Base-by-base conservation (phyloP, 2,329 filamentous ascomycete genomes). In the Apiospora koreana region DNA sequence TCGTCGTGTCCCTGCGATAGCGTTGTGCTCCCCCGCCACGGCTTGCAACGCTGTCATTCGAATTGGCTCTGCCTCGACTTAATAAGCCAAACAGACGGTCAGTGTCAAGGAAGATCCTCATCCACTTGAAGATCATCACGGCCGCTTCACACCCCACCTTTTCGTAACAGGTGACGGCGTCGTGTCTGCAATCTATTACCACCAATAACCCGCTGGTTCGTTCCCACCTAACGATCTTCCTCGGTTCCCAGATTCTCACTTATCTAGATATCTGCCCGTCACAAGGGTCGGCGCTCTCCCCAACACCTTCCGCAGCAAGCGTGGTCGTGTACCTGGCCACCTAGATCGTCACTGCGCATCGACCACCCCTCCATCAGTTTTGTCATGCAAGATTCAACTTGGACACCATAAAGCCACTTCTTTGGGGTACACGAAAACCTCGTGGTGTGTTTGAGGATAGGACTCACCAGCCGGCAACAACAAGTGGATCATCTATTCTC, bases 121-220 rank as follows among this genome's bases (percentile, higher is more conserved):
- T 64, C 41, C 54, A 42, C 46, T 67, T 67, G 31, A 50, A n/a
- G 64, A 58, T 58, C 66, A 65, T 65, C 50, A 50, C 65, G 58
- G 9, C 50, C 48, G 21, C 42, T 58, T 64, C 66, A 50, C 31
- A 46, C 67, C 66, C 42, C 50, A 62, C 42, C 68, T 65, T 43
- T 45, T 70, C 31, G 65, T 69, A 28, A 42, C 50, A 66, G 68
- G 48, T 54, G 65, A 48, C 43, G 23, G 43, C 42, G 23, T 28
- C 54, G 43, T 68, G 68, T 42, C 67, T 14, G 38, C 65, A 58
- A 43, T 67, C 28, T 45, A 66, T 50, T 67, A 69, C 70, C 70
- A 68, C 68, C 68, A 69, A 67, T 69, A 62, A 69, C 67, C 35
- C 46, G 14, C 41, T 41, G 43, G 31, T 62, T n/a, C 9, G 54